These are phyloP conservation scores for Coniosporium uncinatum DNA, from an alignment of 2,329 filamentous ascomycete species.

Conservation along the genomic window DNA sequence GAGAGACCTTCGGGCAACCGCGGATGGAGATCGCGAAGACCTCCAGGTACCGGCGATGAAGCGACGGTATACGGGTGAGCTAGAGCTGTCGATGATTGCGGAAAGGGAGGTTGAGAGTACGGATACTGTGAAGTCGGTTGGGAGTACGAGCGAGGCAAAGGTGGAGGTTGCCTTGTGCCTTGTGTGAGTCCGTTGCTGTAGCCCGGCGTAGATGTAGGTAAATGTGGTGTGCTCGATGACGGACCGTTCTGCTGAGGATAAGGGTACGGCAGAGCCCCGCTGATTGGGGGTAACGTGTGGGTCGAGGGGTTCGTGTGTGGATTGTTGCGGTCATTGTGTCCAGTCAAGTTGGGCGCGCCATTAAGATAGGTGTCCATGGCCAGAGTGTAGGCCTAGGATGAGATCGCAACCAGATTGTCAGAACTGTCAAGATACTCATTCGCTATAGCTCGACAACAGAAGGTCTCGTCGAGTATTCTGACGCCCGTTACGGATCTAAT, in stretches of 20 bases:
- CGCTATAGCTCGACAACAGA: too few relatives aligned
- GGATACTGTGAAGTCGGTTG: neutral
- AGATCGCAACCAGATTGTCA: too few relatives aligned
- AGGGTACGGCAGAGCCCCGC: neutral
- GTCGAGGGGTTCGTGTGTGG: neutral
- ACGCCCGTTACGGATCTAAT: too few relatives aligned
- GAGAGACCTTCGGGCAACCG: neutral
- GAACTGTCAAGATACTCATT: too few relatives aligned
- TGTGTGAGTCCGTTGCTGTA: neutral
- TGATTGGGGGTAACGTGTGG: neutral
- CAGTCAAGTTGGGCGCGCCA: neutral
- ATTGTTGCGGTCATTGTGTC: neutral
- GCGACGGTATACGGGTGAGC: neutral
- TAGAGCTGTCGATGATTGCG: too few relatives aligned
- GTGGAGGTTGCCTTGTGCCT: too few relatives aligned
- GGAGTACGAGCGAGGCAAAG: neutral
- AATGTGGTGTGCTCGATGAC: neutral
- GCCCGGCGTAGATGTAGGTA: neutral
- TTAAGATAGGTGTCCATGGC: neutral
- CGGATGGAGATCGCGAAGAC: neutral
- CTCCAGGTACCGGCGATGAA: neutral
- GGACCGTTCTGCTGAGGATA: neutral
- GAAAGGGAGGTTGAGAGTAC: neutral
- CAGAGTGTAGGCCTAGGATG: too few relatives aligned
- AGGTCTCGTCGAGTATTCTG: too few relatives aligned